A percentile compares a stretch with the other conserved stretches of the same genome.
phyloP scores from a whole-genome alignment of 2,329 filamentous ascomycete species.

The Colletotrichum limetticola region DNA sequence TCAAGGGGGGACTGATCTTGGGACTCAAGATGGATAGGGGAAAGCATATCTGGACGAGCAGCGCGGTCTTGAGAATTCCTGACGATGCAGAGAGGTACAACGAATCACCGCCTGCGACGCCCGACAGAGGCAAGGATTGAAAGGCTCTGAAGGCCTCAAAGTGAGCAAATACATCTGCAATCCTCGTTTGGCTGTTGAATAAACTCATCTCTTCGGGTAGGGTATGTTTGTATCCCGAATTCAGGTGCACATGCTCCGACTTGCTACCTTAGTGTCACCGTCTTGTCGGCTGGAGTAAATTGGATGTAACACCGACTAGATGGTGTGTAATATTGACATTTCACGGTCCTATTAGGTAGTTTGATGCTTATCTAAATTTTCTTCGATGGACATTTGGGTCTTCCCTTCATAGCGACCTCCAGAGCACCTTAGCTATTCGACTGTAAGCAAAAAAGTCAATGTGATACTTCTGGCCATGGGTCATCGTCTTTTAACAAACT shows the following conservation, averaged over 20 bases:
- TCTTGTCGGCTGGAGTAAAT: neutral
- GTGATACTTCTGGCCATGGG: too few species aligned
- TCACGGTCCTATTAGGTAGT: too few species aligned
- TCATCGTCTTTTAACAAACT: too few species aligned
- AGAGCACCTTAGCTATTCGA: too few species aligned
- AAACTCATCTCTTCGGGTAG: neutral
- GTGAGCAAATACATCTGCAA: neutral
- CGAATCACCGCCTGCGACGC: constrained; percentile 22
- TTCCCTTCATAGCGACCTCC: too few species aligned
- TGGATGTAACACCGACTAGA: neutral
- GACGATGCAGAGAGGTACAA: constrained; percentile 39
- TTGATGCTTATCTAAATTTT: too few species aligned
- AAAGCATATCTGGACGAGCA: constrained; percentile 57
- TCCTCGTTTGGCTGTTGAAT: neutral
- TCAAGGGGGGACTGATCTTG: constrained; percentile 59
- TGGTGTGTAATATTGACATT: too few species aligned
- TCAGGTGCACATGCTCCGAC: neutral
- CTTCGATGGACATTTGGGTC: too few species aligned
- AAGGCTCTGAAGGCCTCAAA: neutral
- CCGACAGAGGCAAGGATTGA: neutral
- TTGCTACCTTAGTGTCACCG: neutral
- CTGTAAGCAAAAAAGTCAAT: too few species aligned
- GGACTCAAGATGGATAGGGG: constrained; percentile 52
- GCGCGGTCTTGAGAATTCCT: constrained; percentile 57
- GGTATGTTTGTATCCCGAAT: neutral